These are phyloP conservation scores for Picochlorum sp. DNA, from an alignment of 139 green algal genomes.

Conservation along the genomic window DNA sequence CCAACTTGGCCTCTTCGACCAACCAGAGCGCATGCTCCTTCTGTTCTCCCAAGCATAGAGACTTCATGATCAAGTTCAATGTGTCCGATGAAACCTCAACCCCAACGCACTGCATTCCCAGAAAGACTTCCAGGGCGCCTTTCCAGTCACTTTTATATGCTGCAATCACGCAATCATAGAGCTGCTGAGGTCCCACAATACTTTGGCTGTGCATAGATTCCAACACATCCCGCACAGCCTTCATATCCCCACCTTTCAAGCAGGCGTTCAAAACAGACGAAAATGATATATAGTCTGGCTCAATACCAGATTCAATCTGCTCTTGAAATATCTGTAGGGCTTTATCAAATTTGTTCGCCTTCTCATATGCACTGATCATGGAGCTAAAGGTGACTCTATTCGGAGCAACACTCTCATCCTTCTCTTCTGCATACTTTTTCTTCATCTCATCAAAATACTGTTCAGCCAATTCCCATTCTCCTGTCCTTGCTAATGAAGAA, in stretches of 20 bases:
- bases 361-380: conserved; percentile 41
- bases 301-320: conserved; percentile 33
- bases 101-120: conserved; percentile 33
- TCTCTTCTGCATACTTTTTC: not conserved
- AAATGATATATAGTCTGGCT: conserved; percentile 45
- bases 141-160: conserved; percentile 16
- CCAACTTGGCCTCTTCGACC: not conserved
- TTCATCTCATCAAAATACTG: conserved; percentile 37
- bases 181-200: conserved; percentile 13
- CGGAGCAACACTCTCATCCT: conserved; percentile 17
- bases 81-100: conserved; percentile 10
- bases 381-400: conserved; percentile 47
- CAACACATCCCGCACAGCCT: conserved; percentile 25
- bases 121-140: conserved; percentile 38
- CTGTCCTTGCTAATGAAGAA: conserved; percentile 16
- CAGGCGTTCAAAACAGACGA: conserved; percentile 31
- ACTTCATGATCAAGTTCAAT: conserved; percentile 3
- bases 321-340: conserved; percentile 33
- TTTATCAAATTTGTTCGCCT: conserved; percentile 29
- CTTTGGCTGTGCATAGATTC: conserved; percentile 28
- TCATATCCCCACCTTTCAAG: conserved; percentile 22
- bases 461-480: conserved; percentile 35
- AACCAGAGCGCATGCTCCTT: not conserved
- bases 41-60: not conserved
- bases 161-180: conserved; percentile 33